Percentiles rank a stretch among this genome's conserved stretches.
These are phyloP conservation scores for Termitomyces sp. DNA, from an alignment of 768 basidiomycete genomes.

Conservation along the genomic window DNA sequence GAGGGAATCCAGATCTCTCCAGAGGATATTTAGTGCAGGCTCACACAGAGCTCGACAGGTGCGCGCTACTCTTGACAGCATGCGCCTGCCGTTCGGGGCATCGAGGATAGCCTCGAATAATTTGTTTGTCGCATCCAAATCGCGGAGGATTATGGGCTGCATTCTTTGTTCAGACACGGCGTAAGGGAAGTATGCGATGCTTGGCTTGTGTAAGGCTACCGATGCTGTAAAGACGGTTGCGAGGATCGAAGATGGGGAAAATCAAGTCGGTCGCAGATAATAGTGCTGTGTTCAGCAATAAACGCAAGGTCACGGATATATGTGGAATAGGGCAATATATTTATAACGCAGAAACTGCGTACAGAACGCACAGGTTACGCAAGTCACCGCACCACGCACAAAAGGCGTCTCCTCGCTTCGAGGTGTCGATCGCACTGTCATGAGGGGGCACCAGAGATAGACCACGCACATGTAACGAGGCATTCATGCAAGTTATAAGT, in stretches of 20 bases:
- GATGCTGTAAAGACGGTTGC: slow-evolving; percentile 25
- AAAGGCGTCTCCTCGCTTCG: slow-evolving; percentile 15
- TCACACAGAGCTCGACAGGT: slow-evolving; percentile 72
- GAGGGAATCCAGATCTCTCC: slow-evolving; percentile 75
- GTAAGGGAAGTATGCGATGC: slow-evolving; percentile 30
- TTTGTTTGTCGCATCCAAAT: slow-evolving; percentile 51
- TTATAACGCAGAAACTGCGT: slow-evolving; percentile 34
- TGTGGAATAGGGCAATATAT: slow-evolving; percentile 23
- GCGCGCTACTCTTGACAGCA: slow-evolving; percentile 64
- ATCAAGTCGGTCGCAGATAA: slow-evolving; percentile 16
- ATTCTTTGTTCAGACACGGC: slow-evolving; percentile 42
- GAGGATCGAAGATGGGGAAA: slow-evolving; percentile 24
- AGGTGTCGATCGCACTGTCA: slow-evolving; percentile 21
- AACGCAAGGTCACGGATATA: slow-evolving; percentile 28
- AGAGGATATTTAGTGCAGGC: slow-evolving; percentile 64
- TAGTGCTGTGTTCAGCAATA: slow-evolving; percentile 31
- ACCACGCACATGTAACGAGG: slow-evolving; percentile 13
- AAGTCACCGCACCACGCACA: slow-evolving; percentile 15
- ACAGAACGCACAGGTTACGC: slow-evolving; percentile 35
- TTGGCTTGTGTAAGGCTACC: slow-evolving; percentile 19
- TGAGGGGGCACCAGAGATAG: slow-evolving; percentile 2
- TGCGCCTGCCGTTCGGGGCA: slow-evolving; percentile 58
- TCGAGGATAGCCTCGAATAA: slow-evolving; percentile 43
- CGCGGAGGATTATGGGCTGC: slow-evolving; percentile 51
- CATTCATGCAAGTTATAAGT: slow-evolving; percentile 1